Evolutionary conservation across 768 basidiomycete species (phyloP).

Genomic region (Rhizopogon vinicolor): DNA sequence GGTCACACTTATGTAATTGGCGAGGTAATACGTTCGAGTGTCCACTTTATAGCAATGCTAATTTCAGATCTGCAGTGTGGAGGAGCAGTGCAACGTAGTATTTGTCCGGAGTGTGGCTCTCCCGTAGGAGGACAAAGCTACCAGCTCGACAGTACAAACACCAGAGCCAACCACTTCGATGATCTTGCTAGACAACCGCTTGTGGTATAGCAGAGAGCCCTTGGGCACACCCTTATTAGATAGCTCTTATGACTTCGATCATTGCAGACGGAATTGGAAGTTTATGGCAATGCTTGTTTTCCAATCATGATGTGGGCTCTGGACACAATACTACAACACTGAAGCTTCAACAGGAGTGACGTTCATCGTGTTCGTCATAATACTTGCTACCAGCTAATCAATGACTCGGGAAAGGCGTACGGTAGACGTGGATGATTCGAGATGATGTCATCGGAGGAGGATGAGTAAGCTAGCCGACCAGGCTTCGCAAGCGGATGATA

Average conservation of each 20-base stretch:
- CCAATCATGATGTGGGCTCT: too few relatives aligned
- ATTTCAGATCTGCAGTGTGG: constrained; percentile 43
- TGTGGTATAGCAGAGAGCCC: constrained; percentile 22
- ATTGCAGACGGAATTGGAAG: not conserved
- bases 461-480: too few relatives aligned
- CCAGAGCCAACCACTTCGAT: constrained; percentile 43
- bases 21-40: constrained; percentile 34
- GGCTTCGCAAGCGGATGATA: too few relatives aligned
- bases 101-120: constrained; percentile 56
- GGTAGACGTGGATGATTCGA: too few relatives aligned
- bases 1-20: constrained; percentile 60
- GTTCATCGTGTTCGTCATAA: too few relatives aligned
- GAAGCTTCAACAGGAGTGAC: too few relatives aligned
- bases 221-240: constrained; percentile 20
- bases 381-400: too few relatives aligned
- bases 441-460: too few relatives aligned
- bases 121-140: constrained; percentile 48
- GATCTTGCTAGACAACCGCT: constrained; percentile 26
- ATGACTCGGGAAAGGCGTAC: too few relatives aligned
- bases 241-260: not conserved
- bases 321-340: too few relatives aligned
- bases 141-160: constrained; percentile 37
- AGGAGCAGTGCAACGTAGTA: constrained; percentile 42
- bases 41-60: not conserved
- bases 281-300: too few relatives aligned